Percentiles rank a stretch among this genome's conserved stretches.
Conservation (phyloP, 2,329 filamentous ascomycete species). For the Fusarium cyanostomum region DNA sequence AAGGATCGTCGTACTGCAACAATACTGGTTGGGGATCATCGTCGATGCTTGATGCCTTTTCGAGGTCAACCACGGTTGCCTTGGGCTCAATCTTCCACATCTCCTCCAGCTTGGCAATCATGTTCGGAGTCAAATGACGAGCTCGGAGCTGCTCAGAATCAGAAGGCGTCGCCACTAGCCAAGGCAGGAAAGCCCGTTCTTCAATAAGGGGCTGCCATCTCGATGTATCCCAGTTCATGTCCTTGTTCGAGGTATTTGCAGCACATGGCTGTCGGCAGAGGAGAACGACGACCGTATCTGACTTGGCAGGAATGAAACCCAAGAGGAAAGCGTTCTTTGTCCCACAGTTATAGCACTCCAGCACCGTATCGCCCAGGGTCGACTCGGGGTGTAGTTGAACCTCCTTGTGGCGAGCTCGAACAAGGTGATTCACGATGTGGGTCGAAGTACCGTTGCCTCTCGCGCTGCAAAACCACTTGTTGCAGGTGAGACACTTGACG, state of each 20-base stretch:
- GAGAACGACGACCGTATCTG: conserved; percentile 96
- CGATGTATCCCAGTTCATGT: conserved; percentile 99
- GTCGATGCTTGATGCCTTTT: conserved; percentile 90
- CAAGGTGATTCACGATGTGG: conserved; percentile 97
- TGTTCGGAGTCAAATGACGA: conserved; percentile 89
- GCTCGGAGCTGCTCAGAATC: conserved; percentile 97
- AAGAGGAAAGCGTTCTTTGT: conserved; percentile 99
- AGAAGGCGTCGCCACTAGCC: conserved; percentile 88
- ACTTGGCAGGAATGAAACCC: conserved; percentile 98
- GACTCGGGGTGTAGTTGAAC: conserved; percentile 96
- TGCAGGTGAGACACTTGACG: conserved; percentile 94
- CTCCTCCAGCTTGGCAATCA: conserved; percentile 96
- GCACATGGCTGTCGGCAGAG: conserved; percentile 97
- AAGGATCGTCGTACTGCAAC: conserved; percentile 94
- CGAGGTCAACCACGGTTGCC: conserved; percentile 89
- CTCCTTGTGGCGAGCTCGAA: conserved; percentile 97
- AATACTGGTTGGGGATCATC: conserved; percentile 95
- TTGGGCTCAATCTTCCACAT: conserved; percentile 97
- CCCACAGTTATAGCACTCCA: conserved; percentile 99
- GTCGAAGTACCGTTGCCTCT: conserved; percentile 96
- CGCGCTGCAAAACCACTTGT: conserved; percentile 99
- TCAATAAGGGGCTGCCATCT: conserved; percentile 98
- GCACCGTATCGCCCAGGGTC: conserved; percentile 90
- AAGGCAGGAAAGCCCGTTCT: conserved; percentile 92
- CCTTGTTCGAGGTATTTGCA: conserved; percentile 92